Evolutionary conservation across 2,329 filamentous ascomycete species (phyloP), one percentile per base, ranked within the genome.

Genomic region (Cladosporium sp.): DNA sequence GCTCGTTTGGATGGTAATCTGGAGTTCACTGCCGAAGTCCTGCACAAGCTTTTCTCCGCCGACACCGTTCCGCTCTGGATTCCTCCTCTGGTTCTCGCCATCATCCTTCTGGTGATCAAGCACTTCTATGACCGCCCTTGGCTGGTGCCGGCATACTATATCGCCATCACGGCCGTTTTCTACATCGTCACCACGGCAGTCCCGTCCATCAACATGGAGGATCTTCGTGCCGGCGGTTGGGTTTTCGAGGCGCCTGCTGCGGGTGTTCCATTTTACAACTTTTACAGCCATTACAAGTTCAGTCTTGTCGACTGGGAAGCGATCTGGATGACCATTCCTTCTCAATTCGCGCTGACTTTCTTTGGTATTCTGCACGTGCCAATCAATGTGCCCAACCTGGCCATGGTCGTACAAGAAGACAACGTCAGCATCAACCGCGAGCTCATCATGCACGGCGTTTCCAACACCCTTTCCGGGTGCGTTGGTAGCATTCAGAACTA

Each of bases 361-460:
- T 99, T 99, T 62, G 93, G 93, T 47, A 86, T 99, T 50, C 80
- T 99, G 2, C 93, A 99, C 66, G 93, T 99, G 2, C 93, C 93
- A 0, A 99, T 99, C 71, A 99, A 99, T 62, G 91, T 99, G 4
- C 93, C 93, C 2, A 93, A 93, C 2, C 73, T 99, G 52, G 93
- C 89, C 0, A 85, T 96, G 43, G 90, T 89, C 27, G 89, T 88
- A 4, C 89, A 90, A 38, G 91, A 97, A 68, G 93, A 99, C 65
- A 88, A 97, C 64, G 80, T 95, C 24, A 85, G 95, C 64, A 82
- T 99, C 43, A 89, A 99, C 64, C 83, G 88, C 55, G 93, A 99
- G 67, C 77, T 99, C 18, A 89, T 91, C 63, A 84, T 95, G 38
- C 93, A 99, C 63, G 93, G 93, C 2, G 82, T 93, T 58, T 96